Base-by-base conservation (phyloP, 208 protist genomes). In the Borovskyia barvae region DNA sequence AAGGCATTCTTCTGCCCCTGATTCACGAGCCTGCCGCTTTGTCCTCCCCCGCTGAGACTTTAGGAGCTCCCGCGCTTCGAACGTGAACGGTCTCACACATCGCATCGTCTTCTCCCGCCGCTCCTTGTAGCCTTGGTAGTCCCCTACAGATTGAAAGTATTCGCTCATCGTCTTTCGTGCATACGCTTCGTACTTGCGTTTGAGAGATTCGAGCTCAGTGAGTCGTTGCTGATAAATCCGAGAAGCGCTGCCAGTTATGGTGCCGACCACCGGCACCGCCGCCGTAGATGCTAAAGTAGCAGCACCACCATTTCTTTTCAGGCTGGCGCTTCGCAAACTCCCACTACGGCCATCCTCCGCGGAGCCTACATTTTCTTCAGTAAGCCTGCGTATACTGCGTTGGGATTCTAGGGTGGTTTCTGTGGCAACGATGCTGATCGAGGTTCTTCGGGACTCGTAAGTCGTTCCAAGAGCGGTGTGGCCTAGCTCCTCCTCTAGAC, bases 21-120 rank as follows among this genome's bases (percentile, higher is more conserved):
- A 36, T 48, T 88, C 77, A 12, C 64, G 68, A 19, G 75, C 28
- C 2, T 26, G 67, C 14, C 52, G 61, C 14, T 86, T 80, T 30
- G 50, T 52, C 35, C 65, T 62, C 17, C 82, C 90, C 25, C 80
- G 57, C 54, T 50, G 63, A 3, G 74, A 46, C 52, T 63, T 45
- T 28, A 72, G 51, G 41, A 82, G 42, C 52, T 91, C 85, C 1
- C 85, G 82, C 7, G 59, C 30, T 47, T 85, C 72, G 52, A 95
- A 95, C 17, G 72, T 67, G 48, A 92, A 92, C 2, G 81, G 72
- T 41, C 71, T 66, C n/a, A 69, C 69, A 6, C 43, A 41, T 24
- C 56, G 41, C 29, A 87, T 55, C 15, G 41, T 28, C 28, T 61
- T 42, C 41, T 77, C 70, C 8, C 89, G 82, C n/a, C 72, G 40